A percentile compares a stretch with the other conserved stretches of the same genome.
These are phyloP conservation scores for Suillus tomentosus DNA, from an alignment of 768 basidiomycete genomes.

Conservation along the genomic window DNA sequence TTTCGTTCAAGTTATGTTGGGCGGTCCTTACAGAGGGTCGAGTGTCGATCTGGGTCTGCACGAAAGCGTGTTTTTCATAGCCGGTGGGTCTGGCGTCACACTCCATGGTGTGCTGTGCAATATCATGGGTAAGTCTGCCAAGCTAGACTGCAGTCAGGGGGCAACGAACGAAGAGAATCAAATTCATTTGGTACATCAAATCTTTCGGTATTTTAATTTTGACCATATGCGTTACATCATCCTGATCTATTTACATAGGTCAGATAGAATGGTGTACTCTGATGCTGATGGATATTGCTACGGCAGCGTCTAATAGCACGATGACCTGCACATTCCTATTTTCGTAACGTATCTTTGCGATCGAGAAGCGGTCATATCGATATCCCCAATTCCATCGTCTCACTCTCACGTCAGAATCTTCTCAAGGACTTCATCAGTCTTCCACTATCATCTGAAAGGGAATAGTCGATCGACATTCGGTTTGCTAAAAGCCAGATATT, in stretches of 20 bases:
- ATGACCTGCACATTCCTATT: constrained; percentile 71
- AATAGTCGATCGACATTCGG: constrained; percentile 19
- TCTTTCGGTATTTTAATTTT: constrained; percentile 58
- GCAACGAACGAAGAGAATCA: constrained; percentile 63
- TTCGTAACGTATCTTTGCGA: constrained; percentile 80
- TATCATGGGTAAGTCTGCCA: constrained; percentile 65
- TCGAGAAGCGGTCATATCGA: constrained; percentile 53
- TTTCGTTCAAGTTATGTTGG: constrained; percentile 71
- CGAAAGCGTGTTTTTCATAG: constrained; percentile 59
- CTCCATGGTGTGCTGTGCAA: constrained; percentile 85
- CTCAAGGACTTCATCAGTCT: constrained; percentile 41
- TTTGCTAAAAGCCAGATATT: constrained; percentile 19
- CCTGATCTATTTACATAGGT: constrained; percentile 29
- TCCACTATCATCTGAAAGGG: constrained; percentile 22
- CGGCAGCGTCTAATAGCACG: constrained; percentile 38
- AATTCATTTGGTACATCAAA: constrained; percentile 80
- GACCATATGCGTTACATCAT: neutral
- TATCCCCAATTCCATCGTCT: constrained; percentile 67
- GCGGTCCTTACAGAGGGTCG: constrained; percentile 43
- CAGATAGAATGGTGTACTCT: constrained; percentile 53
- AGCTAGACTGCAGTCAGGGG: constrained; percentile 43
- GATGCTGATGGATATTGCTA: constrained; percentile 49
- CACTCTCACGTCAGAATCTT: constrained; percentile 42
- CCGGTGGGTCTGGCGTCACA: constrained; percentile 84
- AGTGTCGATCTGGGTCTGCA: no score